Base-by-base conservation (phyloP, 2,329 filamentous ascomycete genomes). In the Neofusicoccum ribis region DNA sequence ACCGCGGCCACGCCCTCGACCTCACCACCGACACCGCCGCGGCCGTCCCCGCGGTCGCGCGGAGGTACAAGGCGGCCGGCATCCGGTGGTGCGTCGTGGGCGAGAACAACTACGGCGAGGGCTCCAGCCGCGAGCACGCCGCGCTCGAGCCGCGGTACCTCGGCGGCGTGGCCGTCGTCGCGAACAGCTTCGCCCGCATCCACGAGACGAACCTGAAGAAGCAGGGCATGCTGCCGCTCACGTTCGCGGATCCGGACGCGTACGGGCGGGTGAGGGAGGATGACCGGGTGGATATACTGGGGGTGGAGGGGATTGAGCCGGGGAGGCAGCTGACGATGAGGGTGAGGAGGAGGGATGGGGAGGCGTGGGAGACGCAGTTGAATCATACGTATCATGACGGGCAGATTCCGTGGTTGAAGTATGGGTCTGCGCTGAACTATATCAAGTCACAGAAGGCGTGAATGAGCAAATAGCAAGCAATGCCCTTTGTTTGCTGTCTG, bases 391-490 rank as follows among this genome's bases (percentile, higher is more conserved):
- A 69, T 47, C 74, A 75, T 61, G 34, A 67, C 15, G 71, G 74
- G 7, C 74, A 78, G 65, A 69, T 77, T 46, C 60, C 61, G 41
- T 79, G 75, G 74, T 60, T 76, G 27, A 72, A 72, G 51, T 73
- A 72, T 3, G 77, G 77, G 2, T 78, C 76, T 65, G 74, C 75
- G 9, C 67, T 79, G 37, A 79, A 79, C 43, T 67, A 75, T 65
- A 68, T 68, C 54, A 70, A 69, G 54, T 17, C 39, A 3, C 54
- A 59, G 39, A 59, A 46, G 9, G 23, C 20, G 12, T 31, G 27
- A 31, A 7, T 5, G 27, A 7, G 27, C 6, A 5, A 1, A 7
- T 5, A 5, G 27, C 27, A 31, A 31, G 27, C 5, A 31, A 31
- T 31, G 1, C 7, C 5, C 6, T 31, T 31, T 5, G 1, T 31